Base-by-base conservation (phyloP, 2,329 filamentous ascomycete species). In the Lasiodiplodia sp. region DNA sequence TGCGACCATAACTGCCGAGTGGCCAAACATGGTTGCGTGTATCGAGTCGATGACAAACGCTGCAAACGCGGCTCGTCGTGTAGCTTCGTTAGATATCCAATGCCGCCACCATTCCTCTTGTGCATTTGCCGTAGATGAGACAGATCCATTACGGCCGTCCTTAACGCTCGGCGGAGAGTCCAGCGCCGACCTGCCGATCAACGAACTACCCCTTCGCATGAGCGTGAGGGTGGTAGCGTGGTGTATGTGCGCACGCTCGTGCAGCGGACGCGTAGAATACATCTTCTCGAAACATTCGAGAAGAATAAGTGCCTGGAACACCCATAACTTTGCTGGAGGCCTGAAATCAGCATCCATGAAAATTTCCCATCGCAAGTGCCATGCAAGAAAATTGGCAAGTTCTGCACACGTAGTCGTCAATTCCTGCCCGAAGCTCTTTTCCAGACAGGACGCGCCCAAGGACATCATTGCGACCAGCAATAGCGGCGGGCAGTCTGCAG, bases 271-370 rank as follows among this genome's bases (percentile, higher is more conserved):
- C 0, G 95, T 97, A 49, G 94, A 96, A 78, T 95, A 98, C 92
- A 97, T 96, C 84, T 99, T 99, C 82, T 99, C 96, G 75, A 97
- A 98, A 0, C 97, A 83, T 78, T 99, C 96, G 14, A 98, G 85
- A 5, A 98, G 85, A 4, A 98, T 84, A 64, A 98, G 82, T 1
- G 95, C 91, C 78, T 98, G 96, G 81, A 98, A 98, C 0, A 97
- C 89, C 95, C 95, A 99, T 8, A 99, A 82, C 80, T 97, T 97
- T 10, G 95, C 95, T 0, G 96, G 95, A 1, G 96, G 94, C 21
- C 93, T 86, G 80, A 96, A 97, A 79, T 94, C 93, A 16, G 87
- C 86, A 76, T 97, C 92, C 86, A 94, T 96, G 77, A 98, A 97
- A 47, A 97, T 92, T 78, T 97, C 92, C 93, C 94, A 97, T 67